Evolutionary conservation across 2,329 filamentous ascomycete genomes (phyloP).

Genomic region (Trichoderma lentiforme): DNA sequence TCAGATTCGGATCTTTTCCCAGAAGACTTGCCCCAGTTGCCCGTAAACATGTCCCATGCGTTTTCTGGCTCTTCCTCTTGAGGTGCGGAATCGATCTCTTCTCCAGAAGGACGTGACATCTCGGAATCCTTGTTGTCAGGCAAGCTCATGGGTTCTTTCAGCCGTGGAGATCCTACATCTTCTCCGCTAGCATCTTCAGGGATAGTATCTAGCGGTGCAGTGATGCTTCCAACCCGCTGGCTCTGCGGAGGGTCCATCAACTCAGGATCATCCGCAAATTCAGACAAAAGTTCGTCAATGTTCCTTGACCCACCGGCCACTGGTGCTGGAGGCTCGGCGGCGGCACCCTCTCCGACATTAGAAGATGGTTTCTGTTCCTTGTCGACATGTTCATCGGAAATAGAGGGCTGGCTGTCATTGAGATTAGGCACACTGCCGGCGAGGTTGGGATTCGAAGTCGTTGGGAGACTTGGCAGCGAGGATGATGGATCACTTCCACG

Average conservation of each 20-base stretch:
- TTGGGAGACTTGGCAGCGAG: neutral
- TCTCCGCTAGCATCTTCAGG: neutral
- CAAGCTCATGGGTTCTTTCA: neutral
- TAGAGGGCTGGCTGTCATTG: neutral
- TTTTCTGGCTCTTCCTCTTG: slow-evolving; percentile 16
- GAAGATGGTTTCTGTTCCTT: neutral
- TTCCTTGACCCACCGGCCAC: neutral
- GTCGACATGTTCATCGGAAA: neutral
- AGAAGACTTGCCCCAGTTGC: slow-evolving; percentile 24
- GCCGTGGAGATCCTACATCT: neutral
- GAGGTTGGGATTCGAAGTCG: neutral
- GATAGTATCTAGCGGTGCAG: neutral
- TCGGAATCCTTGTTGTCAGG: neutral
- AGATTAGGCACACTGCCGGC: neutral
- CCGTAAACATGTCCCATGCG: slow-evolving; percentile 11
- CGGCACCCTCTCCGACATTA: neutral
- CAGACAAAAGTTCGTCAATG: neutral
- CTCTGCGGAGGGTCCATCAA: neutral
- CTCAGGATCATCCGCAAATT: neutral
- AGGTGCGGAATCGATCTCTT: neutral
- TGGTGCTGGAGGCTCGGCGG: neutral
- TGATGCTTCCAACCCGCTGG: neutral
- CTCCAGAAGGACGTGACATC: neutral
- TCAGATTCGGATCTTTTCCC: slow-evolving; percentile 35
- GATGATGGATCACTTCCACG: slow-evolving; percentile 10